Conservation (phyloP, 495 filamentous ascomycete species). For the Aspergillus coremiiformis region DNA sequence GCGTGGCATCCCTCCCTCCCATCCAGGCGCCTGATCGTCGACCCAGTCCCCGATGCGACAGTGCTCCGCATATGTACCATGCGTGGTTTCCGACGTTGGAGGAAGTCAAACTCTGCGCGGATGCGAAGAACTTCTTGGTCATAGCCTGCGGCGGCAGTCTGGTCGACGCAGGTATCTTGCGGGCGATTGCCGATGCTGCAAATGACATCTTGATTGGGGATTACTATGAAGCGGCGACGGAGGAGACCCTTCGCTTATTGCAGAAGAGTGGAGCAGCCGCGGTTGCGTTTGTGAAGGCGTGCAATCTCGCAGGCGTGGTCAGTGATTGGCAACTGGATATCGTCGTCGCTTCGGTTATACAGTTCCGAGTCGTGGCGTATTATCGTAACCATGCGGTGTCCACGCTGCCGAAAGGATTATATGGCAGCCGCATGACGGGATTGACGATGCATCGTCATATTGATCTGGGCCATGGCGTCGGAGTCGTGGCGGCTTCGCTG, state of each 20-base stretch:
- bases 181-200: slow-evolving; percentile 14
- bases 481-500: too few species aligned
- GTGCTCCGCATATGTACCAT: not conserved
- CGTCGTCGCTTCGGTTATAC: not conserved
- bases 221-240: slow-evolving; percentile 19
- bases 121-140: slow-evolving; percentile 16
- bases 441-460: too few species aligned
- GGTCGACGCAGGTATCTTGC: slow-evolving; percentile 11
- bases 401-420: slow-evolving; percentile 8
- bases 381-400: slow-evolving; percentile 13
- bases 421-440: slow-evolving; percentile 9
- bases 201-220: slow-evolving; percentile 21
- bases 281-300: slow-evolving; percentile 15
- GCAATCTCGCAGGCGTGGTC: slow-evolving; percentile 7
- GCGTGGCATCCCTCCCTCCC: slow-evolving; percentile 4
- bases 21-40: slow-evolving; percentile 17
- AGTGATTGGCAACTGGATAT: slow-evolving; percentile 1
- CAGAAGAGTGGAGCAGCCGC: slow-evolving; percentile 15
- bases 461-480: too few species aligned
- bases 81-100: slow-evolving; percentile 12
- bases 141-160: slow-evolving; percentile 7
- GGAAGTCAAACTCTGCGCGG: slow-evolving; percentile 16
- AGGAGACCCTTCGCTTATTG: slow-evolving; percentile 2
- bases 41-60: slow-evolving; percentile 8
- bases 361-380: slow-evolving; percentile 17